phyloP scores from a whole-genome alignment of 306 rosid species.

The Castanopsis chinensis region DNA sequence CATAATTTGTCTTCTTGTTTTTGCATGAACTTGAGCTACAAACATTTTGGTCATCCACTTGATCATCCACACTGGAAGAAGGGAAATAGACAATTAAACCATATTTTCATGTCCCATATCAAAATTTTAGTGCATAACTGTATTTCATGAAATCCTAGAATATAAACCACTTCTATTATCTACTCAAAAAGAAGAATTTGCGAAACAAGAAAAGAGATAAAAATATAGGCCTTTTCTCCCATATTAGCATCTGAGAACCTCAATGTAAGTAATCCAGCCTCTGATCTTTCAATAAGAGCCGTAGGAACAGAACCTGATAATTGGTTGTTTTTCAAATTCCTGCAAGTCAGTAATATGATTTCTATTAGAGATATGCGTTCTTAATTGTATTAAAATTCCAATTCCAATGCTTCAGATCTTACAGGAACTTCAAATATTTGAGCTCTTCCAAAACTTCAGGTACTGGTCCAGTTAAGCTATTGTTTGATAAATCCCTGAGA shows the following conservation, averaged over 20 bases:
- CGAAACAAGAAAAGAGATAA: no score
- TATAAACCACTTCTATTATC: no score
- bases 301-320: constrained; percentile 56
- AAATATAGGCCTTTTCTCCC: no score
- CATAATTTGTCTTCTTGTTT: constrained; percentile 36
- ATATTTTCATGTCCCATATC: neutral
- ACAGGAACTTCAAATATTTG: constrained; percentile 49
- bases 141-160: neutral
- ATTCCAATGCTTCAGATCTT: constrained; percentile 29
- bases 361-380: constrained; percentile 13
- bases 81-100: constrained; percentile 10
- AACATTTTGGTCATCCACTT: constrained; percentile 26
- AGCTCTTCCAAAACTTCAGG: constrained; percentile 57
- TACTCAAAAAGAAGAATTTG: no score
- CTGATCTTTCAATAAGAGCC: constrained; percentile 42
- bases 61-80: constrained; percentile 53
- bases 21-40: constrained; percentile 30
- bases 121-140: constrained; percentile 3
- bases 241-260: constrained; percentile 35
- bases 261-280: constrained; percentile 43
- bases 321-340: constrained; percentile 59
- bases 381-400: neutral
- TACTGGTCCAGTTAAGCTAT: constrained; percentile 53
- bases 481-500: constrained; percentile 62
- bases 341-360: constrained; percentile 3